Percentiles rank a stretch among this genome's conserved stretches.
Conservation (phyloP, 495 filamentous ascomycete species). For the Parathielavia hyrcaniae region DNA sequence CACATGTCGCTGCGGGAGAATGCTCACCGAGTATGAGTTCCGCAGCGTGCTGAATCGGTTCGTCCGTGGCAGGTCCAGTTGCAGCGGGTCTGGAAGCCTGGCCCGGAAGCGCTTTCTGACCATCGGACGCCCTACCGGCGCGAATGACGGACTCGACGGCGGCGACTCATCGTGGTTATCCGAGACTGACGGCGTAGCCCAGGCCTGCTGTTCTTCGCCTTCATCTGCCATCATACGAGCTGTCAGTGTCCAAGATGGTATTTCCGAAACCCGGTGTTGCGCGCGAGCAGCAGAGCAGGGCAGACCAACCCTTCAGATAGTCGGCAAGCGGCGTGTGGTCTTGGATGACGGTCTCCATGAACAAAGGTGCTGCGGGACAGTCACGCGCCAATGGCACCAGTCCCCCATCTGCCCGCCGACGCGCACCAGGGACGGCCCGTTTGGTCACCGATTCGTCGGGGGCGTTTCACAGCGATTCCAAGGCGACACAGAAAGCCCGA, state of each 20-base stretch:
- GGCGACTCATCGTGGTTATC: conserved; percentile 43
- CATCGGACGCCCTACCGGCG: conserved; percentile 64
- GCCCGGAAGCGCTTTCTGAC: conserved; percentile 61
- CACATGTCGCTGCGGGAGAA: not conserved
- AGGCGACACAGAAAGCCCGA: conserved; percentile 9
- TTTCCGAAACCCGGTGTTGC: not conserved
- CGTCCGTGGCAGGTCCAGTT: conserved; percentile 46
- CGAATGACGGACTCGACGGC: conserved; percentile 58
- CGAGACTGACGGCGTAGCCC: conserved; percentile 34
- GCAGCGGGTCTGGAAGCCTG: conserved; percentile 56
- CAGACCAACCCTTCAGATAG: conserved; percentile 79
- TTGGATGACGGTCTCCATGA: conserved; percentile 89
- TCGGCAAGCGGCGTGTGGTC: conserved; percentile 86
- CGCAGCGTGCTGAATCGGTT: conserved; percentile 33
- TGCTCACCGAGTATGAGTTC: conserved; percentile 26
- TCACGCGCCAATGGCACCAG: conserved; percentile 29
- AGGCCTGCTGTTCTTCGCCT: conserved; percentile 39
- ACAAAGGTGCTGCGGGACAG: conserved; percentile 30
- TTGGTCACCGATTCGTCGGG: conserved; percentile 6
- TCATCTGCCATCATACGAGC: conserved; percentile 27
- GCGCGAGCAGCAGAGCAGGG: not conserved
- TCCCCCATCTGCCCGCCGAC: conserved; percentile 32
- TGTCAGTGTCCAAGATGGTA: conserved; percentile 14
- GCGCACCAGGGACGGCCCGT: conserved; percentile 15
- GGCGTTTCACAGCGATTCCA: conserved; percentile 1